Conservation (phyloP, 768 basidiomycete genomes). For the Pleurotus platypus region DNA sequence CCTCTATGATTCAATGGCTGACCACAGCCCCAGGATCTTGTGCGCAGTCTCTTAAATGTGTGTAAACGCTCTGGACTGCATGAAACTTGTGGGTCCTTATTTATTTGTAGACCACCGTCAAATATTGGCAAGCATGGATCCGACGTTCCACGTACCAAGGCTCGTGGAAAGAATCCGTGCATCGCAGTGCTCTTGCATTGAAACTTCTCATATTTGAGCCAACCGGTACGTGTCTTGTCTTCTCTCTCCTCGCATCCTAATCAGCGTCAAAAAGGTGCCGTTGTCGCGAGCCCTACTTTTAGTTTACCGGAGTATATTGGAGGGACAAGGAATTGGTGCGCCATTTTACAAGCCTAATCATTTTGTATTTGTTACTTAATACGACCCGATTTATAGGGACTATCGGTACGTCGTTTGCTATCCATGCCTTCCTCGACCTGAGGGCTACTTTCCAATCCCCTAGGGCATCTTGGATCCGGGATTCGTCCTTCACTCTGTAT, state of each 20-base stretch:
- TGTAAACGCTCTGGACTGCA: conserved; percentile 10
- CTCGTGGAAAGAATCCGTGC: conserved; percentile 93
- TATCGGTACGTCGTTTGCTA: conserved; percentile 42
- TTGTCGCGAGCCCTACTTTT: conserved; percentile 95
- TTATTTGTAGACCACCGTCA: conserved; percentile 53
- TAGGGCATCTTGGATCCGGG: conserved; percentile 89
- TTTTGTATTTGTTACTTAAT: neutral
- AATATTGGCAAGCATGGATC: conserved; percentile 90
- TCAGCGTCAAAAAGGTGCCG: conserved; percentile 55
- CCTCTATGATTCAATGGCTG: neutral
- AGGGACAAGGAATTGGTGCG: conserved; percentile 83
- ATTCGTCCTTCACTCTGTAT: conserved; percentile 93
- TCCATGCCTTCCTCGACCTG: neutral
- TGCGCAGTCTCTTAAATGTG: conserved; percentile 57
- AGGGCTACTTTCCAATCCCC: neutral
- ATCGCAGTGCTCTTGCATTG: conserved; percentile 88
- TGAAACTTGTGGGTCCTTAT: neutral
- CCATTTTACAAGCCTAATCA: neutral
- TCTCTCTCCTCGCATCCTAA: neutral
- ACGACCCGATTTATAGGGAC: conserved; percentile 38
- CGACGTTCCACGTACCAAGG: conserved; percentile 86
- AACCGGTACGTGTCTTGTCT: conserved; percentile 45
- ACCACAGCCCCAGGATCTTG: conserved; percentile 38
- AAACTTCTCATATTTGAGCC: conserved; percentile 94
- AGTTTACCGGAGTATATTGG: conserved; percentile 91